These are phyloP conservation scores for Catharanthus roseus DNA, from an alignment of 257 asterid species.

Conservation along the genomic window DNA sequence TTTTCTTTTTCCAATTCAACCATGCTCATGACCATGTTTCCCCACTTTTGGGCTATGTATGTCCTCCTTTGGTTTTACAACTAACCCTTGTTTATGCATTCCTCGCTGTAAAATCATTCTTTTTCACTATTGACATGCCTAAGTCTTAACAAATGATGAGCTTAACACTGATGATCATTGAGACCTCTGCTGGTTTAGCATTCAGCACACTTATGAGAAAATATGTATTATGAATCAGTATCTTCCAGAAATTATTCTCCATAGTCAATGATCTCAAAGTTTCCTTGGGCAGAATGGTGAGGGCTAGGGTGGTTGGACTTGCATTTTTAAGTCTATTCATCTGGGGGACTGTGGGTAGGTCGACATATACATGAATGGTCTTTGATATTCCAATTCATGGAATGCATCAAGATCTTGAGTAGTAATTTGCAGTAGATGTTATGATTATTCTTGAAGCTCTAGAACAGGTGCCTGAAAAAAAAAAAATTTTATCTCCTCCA, in stretches of 20 bases:
- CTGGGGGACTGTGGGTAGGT: neutral
- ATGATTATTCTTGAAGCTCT: slow-evolving; percentile 1
- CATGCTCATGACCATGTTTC: neutral
- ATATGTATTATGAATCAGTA: neutral
- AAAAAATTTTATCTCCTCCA: slow-evolving; percentile 6
- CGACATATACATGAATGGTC: neutral
- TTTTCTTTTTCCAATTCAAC: neutral
- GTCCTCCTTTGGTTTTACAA: neutral
- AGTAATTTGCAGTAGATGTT: neutral
- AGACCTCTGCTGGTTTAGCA: neutral
- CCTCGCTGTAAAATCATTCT: neutral
- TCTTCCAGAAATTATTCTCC: neutral
- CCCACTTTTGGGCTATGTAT: neutral
- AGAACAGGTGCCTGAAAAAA: slow-evolving; percentile 3
- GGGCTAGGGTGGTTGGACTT: neutral
- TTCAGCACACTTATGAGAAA: neutral
- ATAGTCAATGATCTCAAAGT: neutral
- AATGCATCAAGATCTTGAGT: neutral
- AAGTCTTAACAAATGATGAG: too few species aligned
- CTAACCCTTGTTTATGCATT: neutral
- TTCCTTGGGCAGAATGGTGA: neutral
- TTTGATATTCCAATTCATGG: neutral
- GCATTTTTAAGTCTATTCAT: neutral
- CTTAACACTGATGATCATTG: neutral
- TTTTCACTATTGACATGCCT: neutral